Base-by-base conservation (phyloP, 192 early-diverging fungal species). In the Backusella australiensis region DNA sequence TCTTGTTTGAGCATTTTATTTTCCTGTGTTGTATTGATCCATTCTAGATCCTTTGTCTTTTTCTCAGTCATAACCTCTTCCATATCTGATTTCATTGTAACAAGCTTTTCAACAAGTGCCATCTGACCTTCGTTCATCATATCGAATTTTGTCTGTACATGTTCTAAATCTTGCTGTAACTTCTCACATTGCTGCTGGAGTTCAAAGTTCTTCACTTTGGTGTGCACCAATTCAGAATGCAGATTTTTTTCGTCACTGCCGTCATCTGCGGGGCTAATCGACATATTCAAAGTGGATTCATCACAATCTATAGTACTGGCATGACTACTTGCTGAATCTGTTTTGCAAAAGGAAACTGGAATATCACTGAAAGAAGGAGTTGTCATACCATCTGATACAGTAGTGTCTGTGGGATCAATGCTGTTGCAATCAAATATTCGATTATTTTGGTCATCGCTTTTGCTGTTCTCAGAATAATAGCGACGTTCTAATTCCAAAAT, bases 201-300 rank as follows among this genome's bases (percentile, higher is more conserved):
- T 38, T 79, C 78, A 75, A 76, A 80, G 34, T 81, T 78, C 46
- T 78, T 77, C 6, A 75, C 63, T 74, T 82, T 82, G 17, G 78
- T 41, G 53, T 65, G 72, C 41, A 75, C 74, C 7, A 82, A 34
- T 69, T 82, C 77, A 21, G 71, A 46, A 32, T 36, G 39, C 41
- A 71, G 21, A 23, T 34, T 29, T 34, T 71, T 44, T 71, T 26
- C 29, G 17, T 68, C 34, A 0, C 17, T 68, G 19, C 35, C 67
- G 17, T 34, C 35, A n/a, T 36, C 35, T 21, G 29, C 17, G 14
- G 35, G 34, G 29, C 34, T 35, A 35, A 34, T 68, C 17, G 67
- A 35, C 67, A 68, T 36, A 68, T 34, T 68, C 6, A 68, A 68
- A 6, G 35, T 68, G 5, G 67, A 68, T 2, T 68, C 34, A 34